phyloP scores from a whole-genome alignment of 1,284 basidiomycete genomes.

The Rhizopogon parksii region DNA sequence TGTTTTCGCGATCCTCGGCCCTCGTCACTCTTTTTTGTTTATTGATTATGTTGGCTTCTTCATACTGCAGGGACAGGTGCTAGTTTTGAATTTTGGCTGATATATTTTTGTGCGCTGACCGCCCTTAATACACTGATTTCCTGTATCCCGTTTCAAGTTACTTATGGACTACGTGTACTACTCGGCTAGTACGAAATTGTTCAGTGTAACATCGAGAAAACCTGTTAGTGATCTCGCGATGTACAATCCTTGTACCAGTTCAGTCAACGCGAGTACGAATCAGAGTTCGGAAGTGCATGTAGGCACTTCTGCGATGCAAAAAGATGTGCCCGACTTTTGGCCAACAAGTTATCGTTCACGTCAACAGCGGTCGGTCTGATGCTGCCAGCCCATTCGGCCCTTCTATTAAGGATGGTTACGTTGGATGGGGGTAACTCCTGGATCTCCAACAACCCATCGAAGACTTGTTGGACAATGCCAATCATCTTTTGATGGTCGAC shows the following conservation, averaged over 20 bases:
- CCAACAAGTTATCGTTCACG: too few relatives aligned
- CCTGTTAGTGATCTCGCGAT: background rate
- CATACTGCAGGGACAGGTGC: background rate
- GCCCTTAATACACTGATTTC: background rate
- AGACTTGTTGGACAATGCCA: conserved; percentile 24
- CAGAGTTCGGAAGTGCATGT: too few relatives aligned
- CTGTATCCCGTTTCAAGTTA: background rate
- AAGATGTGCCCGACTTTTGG: too few relatives aligned
- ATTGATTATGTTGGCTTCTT: conserved; percentile 8
- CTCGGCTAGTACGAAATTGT: background rate
- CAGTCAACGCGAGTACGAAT: too few relatives aligned
- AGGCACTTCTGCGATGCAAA: too few relatives aligned
- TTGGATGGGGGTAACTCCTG: too few relatives aligned
- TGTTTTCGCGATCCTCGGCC: background rate
- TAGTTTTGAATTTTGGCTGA: background rate
- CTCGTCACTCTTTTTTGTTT: conserved; percentile 12
- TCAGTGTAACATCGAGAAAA: background rate
- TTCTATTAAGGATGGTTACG: too few relatives aligned
- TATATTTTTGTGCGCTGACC: background rate
- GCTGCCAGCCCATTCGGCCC: too few relatives aligned
- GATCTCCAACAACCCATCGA: too few relatives aligned
- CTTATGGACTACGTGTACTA: background rate
- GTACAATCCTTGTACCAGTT: too few relatives aligned
- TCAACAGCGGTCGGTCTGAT: too few relatives aligned
- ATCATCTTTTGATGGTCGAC: conserved; percentile 48